Percentiles rank a stretch among this genome's conserved stretches.
Evolutionary conservation across 2,329 filamentous ascomycete species (phyloP).

Genomic region (Xylariomycetidae sp.): DNA sequence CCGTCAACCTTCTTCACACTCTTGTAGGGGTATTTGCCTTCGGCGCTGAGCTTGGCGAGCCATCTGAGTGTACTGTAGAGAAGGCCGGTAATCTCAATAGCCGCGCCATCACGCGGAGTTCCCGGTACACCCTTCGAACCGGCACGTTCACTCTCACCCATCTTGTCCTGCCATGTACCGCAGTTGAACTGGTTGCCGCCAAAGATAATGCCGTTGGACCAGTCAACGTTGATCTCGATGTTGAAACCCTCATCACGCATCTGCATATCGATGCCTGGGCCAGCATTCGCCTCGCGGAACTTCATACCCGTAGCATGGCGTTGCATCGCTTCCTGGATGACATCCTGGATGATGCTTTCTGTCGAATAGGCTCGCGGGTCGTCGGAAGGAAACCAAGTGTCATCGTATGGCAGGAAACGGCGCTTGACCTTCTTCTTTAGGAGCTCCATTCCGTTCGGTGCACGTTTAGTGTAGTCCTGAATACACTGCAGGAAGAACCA

Average conservation of each 20-base stretch:
- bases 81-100: slow-evolving; percentile 90
- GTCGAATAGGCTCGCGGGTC: slow-evolving; percentile 82
- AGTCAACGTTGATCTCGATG: slow-evolving; percentile 85
- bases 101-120: slow-evolving; percentile 93
- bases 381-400: slow-evolving; percentile 82
- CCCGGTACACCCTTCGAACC: slow-evolving; percentile 90
- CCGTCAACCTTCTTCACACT: slow-evolving; percentile 64
- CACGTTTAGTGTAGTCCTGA: slow-evolving; percentile 83
- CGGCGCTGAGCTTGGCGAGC: slow-evolving; percentile 61
- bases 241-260: slow-evolving; percentile 93
- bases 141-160: slow-evolving; percentile 93
- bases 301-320: slow-evolving; percentile 85
- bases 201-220: slow-evolving; percentile 84
- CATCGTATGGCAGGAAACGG: slow-evolving; percentile 90
- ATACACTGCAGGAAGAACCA: slow-evolving; percentile 98
- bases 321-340: slow-evolving; percentile 90
- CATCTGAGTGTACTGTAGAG: slow-evolving; percentile 84
- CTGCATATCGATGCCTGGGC: slow-evolving; percentile 79
- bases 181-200: slow-evolving; percentile 94
- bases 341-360: slow-evolving; percentile 75
- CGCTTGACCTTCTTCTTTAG: slow-evolving; percentile 72
- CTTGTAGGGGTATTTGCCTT: slow-evolving; percentile 65
- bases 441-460: slow-evolving; percentile 67
- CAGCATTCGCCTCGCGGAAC: slow-evolving; percentile 92
- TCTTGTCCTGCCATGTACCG: slow-evolving; percentile 99